Conservation (phyloP, 371 early-diverging fungal genomes). For the Lichtheimia corymbifera region DNA sequence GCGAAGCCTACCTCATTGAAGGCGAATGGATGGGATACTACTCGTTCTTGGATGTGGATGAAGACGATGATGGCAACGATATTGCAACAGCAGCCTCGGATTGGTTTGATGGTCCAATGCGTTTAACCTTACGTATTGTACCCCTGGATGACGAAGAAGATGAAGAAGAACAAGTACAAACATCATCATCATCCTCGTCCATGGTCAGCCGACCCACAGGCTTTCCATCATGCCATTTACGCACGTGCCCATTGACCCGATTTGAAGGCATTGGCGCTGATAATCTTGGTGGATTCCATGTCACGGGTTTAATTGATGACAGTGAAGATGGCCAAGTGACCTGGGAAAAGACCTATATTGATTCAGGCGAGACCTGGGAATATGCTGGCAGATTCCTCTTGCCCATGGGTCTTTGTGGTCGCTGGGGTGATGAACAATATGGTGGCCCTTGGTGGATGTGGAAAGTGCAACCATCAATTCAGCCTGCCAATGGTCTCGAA, state of each 20-base stretch:
- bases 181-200: background rate
- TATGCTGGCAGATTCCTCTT: constrained; percentile 44
- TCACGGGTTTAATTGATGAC: constrained; percentile 47
- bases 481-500: background rate
- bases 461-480: constrained; percentile 20
- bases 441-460: constrained; percentile 58
- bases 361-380: constrained; percentile 51
- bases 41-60: constrained; percentile 41
- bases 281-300: constrained; percentile 37
- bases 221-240: constrained; percentile 38
- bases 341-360: constrained; percentile 47
- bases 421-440: constrained; percentile 54
- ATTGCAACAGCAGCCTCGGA: constrained; percentile 13
- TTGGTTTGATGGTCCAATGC: constrained; percentile 53
- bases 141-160: constrained; percentile 33
- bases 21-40: constrained; percentile 57
- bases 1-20: constrained; percentile 44
- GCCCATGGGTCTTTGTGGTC: constrained; percentile 47
- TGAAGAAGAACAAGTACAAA: background rate
- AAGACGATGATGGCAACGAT: constrained; percentile 14
- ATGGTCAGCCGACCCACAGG: background rate
- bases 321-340: constrained; percentile 49
- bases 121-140: constrained; percentile 38
- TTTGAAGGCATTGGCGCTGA: constrained; percentile 52
- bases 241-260: constrained; percentile 38